These are phyloP conservation scores for Gynostemma pentaphyllum DNA, from an alignment of 306 rosid species.

Conservation along the genomic window DNA sequence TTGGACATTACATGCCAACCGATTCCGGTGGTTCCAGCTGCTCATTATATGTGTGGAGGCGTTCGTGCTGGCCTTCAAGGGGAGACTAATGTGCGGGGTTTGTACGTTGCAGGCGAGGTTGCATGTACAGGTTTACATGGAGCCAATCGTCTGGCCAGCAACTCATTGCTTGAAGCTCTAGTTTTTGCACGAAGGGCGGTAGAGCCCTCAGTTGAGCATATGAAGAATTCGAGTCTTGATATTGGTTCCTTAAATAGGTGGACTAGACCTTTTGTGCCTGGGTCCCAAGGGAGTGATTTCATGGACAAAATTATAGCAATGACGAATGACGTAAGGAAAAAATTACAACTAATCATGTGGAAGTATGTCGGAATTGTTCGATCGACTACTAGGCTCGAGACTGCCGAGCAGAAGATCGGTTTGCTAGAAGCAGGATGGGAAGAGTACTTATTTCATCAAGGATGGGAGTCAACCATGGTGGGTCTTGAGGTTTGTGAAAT, in stretches of 20 bases:
- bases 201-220: constrained; percentile 67
- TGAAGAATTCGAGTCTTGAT: constrained; percentile 48
- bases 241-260: constrained; percentile 40
- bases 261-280: constrained; percentile 49
- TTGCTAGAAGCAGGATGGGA: constrained; percentile 76
- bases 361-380: constrained; percentile 73
- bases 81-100: constrained; percentile 71
- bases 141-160: constrained; percentile 93
- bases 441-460: constrained; percentile 47
- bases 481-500: constrained; percentile 75
- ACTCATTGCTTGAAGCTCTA: constrained; percentile 94
- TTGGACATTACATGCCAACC: constrained; percentile 75
- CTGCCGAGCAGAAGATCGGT: constrained; percentile 55
- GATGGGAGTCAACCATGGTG: constrained; percentile 84
- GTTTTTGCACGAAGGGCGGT: constrained; percentile 90
- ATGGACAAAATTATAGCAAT: constrained; percentile 22
- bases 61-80: constrained; percentile 87
- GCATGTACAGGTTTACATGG: constrained; percentile 98
- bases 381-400: constrained; percentile 59
- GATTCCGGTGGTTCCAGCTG: constrained; percentile 89
- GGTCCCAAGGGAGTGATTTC: constrained; percentile 27
- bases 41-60: constrained; percentile 98
- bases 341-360: constrained; percentile 72
- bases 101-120: constrained; percentile 90
- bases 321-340: constrained; percentile 54